Conservation (phyloP, 345 rosid genomes). For the Euclidium syriacum region DNA sequence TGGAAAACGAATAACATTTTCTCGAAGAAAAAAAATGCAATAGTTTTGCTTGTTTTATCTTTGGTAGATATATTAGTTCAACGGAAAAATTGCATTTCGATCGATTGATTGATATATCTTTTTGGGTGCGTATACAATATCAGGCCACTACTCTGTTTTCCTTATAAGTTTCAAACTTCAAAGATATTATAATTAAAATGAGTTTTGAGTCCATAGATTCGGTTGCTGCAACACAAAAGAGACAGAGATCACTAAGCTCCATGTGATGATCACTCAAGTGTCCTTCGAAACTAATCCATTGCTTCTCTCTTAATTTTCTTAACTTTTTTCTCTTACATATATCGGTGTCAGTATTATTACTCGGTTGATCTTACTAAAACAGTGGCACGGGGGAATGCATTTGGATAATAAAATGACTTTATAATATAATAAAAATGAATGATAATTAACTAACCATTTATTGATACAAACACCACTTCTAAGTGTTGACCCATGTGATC, state of each 20-base stretch:
- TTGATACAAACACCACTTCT: slow-evolving; percentile 20
- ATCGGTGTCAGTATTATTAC: slow-evolving; percentile 15
- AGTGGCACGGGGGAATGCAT: slow-evolving; percentile 30
- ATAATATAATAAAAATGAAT: not conserved
- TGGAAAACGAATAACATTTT: too few species aligned
- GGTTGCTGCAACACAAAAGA: slow-evolving; percentile 18
- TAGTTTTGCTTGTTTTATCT: too few species aligned
- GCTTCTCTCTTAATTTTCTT: not conserved
- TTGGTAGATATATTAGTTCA: too few species aligned
- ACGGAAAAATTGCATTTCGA: not conserved
- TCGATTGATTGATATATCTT: not conserved
- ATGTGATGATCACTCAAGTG: slow-evolving; percentile 20
- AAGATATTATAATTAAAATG: not conserved
- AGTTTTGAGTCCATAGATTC: slow-evolving; percentile 20
- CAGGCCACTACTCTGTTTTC: not conserved
- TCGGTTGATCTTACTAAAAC: slow-evolving; percentile 13
- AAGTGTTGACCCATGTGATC: slow-evolving; percentile 29
- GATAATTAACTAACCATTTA: not conserved
- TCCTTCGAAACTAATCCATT: slow-evolving; percentile 4
- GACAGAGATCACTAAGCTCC: slow-evolving; percentile 22
- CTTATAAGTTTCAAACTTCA: not conserved
- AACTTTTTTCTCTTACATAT: not conserved
- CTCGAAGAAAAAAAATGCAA: too few species aligned
- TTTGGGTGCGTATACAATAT: not conserved
- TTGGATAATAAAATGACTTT: slow-evolving; percentile 7